Evolutionary conservation across 129 eudicot genomes (phyloP), one percentile per base, ranked within the genome.

Genomic region (Silybum marianum): DNA sequence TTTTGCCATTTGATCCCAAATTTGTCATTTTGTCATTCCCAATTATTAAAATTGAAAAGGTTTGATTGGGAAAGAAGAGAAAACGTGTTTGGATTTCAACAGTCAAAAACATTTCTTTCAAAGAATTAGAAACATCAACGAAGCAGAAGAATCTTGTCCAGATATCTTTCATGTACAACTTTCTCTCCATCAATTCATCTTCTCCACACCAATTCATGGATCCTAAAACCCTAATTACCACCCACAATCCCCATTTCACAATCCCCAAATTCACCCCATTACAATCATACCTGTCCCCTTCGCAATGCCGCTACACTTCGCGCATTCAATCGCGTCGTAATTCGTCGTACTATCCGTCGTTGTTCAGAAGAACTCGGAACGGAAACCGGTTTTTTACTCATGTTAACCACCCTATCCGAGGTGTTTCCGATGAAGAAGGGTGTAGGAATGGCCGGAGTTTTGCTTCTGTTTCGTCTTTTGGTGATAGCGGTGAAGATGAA

Each of bases 171-270:
- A 58, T 25, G 1, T 54, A 36, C 77, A 58, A 25, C 72, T 19
- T 71, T 48, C 69, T 82, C 71, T 21, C 54, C 73, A 44, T 34
- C 48, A 78, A 28, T 65, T 65, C 63, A 7, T 77, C 26, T 42
- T 42, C 54, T 18, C 19, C 8, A 4, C 74, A 32, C 23, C 77
- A 82, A 60, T 25, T 24, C 26, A 90, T 90, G 92, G 80, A 86
- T 69, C 48, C 87, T 48, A 82, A 84, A 88, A 84, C 92, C 92
- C 90, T 88, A 80, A 70, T 79, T 80, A 72, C 69, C 66, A 72
- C 69, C 66, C 85, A 72, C 74, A 60, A 30, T 13, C 62, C 78
- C 34, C 51, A 68, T 77, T 1, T 44, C 21, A 21, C 38, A 7
- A 84, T 7, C 82, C 78, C 75, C 62, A 71, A 65, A 9, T 65